Evolutionary conservation across 2,329 filamentous ascomycete genomes (phyloP).

Genomic region (Diaporthe sp.): DNA sequence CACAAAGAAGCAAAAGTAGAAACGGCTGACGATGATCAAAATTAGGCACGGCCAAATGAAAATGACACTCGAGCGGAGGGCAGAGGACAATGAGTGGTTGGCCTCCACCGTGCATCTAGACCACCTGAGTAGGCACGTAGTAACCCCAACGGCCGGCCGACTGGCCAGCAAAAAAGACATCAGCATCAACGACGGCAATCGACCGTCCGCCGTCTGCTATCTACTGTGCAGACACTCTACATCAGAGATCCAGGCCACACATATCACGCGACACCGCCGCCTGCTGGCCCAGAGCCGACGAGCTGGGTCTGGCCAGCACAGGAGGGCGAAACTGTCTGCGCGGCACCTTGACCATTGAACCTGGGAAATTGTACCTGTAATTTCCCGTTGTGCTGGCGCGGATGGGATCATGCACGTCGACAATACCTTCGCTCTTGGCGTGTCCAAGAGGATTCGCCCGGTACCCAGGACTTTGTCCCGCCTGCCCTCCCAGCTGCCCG

Average conservation of each 20-base stretch:
- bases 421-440: slow-evolving; percentile 24
- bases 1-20: slow-evolving; percentile 16
- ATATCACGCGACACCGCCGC: background rate
- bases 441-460: slow-evolving; percentile 3
- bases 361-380: slow-evolving; percentile 44
- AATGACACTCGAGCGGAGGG: background rate
- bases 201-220: background rate
- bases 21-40: slow-evolving; percentile 25
- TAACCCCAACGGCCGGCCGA: background rate
- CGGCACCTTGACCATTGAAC: slow-evolving; percentile 12
- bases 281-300: background rate
- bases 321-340: slow-evolving; percentile 25
- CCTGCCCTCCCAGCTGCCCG: background rate
- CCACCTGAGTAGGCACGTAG: background rate
- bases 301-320: slow-evolving; percentile 19
- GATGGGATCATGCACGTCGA: slow-evolving; percentile 31
- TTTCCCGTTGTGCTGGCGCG: slow-evolving; percentile 47
- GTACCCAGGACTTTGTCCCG: slow-evolving; percentile 28
- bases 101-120: background rate
- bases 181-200: background rate
- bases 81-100: slow-evolving; percentile 7
- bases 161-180: background rate
- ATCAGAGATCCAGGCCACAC: background rate
- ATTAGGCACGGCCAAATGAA: slow-evolving; percentile 20
- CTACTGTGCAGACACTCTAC: background rate